Percentiles rank a stretch among this genome's conserved stretches.
Conservation (phyloP, 2,329 filamentous ascomycete species). For the Colletotrichum salicis region DNA sequence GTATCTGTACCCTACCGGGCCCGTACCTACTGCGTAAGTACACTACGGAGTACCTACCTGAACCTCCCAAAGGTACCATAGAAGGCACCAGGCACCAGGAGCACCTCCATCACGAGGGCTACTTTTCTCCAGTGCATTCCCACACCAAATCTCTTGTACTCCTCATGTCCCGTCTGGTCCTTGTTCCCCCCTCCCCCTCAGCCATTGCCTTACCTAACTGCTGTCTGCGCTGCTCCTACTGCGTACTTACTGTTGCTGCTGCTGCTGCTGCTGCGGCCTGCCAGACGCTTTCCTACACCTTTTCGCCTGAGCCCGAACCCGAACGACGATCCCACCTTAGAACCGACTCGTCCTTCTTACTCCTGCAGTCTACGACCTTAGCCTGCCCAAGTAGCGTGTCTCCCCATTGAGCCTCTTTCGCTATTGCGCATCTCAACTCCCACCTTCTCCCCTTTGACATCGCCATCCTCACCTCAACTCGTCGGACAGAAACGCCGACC, state of each 20-base stretch:
- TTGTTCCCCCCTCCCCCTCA: not conserved
- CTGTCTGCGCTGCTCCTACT: not conserved
- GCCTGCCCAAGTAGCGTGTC: constrained; percentile 16
- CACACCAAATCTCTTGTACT: not conserved
- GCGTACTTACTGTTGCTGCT: not conserved
- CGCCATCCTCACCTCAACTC: not conserved
- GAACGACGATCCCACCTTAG: constrained; percentile 32
- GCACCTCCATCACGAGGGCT: not conserved
- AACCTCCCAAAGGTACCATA: not conserved
- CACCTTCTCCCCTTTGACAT: not conserved
- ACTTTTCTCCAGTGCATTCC: not conserved
- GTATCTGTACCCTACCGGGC: too few relatives aligned
- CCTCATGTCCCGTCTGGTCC: not conserved
- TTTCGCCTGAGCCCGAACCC: constrained; percentile 31
- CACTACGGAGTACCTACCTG: too few relatives aligned
- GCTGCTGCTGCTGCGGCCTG: not conserved
- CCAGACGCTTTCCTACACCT: constrained; percentile 22
- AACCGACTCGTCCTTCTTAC: constrained; percentile 30
- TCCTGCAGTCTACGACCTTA: constrained; percentile 21
- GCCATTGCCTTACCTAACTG: not conserved
- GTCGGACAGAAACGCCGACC: constrained; percentile 9
- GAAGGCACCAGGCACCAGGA: not conserved
- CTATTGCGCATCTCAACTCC: constrained; percentile 14
- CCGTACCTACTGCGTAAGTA: too few relatives aligned
- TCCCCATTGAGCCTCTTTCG: constrained; percentile 17